Percentiles rank a stretch among this genome's conserved stretches.
Conservation (phyloP, 352 stramenopile genomes). For the Phytophthora megakarya region DNA sequence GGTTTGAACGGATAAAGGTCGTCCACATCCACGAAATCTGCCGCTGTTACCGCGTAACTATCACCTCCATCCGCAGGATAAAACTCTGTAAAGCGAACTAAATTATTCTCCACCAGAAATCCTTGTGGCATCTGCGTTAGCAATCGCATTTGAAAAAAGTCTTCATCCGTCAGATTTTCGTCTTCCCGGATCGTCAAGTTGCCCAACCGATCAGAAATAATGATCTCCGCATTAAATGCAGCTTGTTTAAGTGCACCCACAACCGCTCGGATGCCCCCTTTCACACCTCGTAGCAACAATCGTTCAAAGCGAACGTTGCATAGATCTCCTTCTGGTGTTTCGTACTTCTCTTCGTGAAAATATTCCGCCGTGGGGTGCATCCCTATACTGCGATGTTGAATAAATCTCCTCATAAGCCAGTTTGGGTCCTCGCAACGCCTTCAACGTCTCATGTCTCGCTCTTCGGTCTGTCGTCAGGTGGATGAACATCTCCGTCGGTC, state of each 20-base stretch:
- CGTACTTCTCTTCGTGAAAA: conserved; percentile 46
- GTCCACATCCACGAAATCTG: conserved; percentile 49
- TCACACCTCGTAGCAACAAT: conserved; percentile 35
- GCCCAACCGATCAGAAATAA: conserved; percentile 52
- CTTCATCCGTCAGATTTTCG: conserved; percentile 46
- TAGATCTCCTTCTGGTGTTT: conserved; percentile 42
- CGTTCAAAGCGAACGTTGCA: conserved; percentile 54
- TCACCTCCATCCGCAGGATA: background rate
- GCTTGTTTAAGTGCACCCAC: conserved; percentile 48
- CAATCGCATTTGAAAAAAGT: conserved; percentile 44
- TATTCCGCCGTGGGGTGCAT: conserved; percentile 37
- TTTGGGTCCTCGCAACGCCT: conserved; percentile 36
- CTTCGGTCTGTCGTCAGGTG: conserved; percentile 27
- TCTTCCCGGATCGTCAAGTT: conserved; percentile 62
- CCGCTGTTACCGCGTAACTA: conserved; percentile 17
- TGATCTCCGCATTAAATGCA: conserved; percentile 61
- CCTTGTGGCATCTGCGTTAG: conserved; percentile 35
- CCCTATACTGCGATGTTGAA: conserved; percentile 32
- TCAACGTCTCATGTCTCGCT: conserved; percentile 33
- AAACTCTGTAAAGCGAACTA: conserved; percentile 25
- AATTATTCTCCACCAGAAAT: conserved; percentile 42
- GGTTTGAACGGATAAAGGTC: conserved; percentile 46
- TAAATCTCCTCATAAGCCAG: conserved; percentile 37
- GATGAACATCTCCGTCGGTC: conserved; percentile 38
- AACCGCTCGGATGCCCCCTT: conserved; percentile 36